Base-by-base conservation (phyloP, 768 basidiomycete species). In the Galerina marginata region DNA sequence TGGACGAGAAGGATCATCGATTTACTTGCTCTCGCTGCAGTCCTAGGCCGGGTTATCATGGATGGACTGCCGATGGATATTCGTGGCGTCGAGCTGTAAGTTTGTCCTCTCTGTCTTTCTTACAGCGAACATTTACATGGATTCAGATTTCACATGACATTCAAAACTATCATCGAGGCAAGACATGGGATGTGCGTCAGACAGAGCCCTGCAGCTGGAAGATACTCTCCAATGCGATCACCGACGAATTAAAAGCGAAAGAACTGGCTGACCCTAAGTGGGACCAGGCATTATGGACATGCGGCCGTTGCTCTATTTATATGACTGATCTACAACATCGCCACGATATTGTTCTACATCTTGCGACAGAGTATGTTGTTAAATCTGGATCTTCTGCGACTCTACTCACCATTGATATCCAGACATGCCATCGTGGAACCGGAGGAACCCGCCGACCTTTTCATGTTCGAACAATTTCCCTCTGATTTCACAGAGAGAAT, bases 31-130 rank as follows among this genome's bases (percentile, higher is more conserved):
- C 15, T 20, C 42, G 14, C 42, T 20, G 42, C 20, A 15, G 42
- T 5, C 20, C 15, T 15, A 20, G 20, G 42, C 14, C 42, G 42
- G 42, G 20, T 14, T 44, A 15, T 15, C 5, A 33, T 5, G 29
- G 29, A 33, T 44, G 42, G 15, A 26, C n/a, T 15, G 33, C 43
- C 33, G 15, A 36, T 5, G 54, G 11, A 9, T 55, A 55, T 36
- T 11, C 26, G 12, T 55, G 54, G 54, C 54, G 54, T 23, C 40
- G 33, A 37, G 54, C 44, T 20, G 42, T 55, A n/a, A 37, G 44
- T 55, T 14, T n/a, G 29, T 4, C 29, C 29, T 33, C 29, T 33
- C 29, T 7, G 7, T 33, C 29, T 7, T 33, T 7, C 29, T 33
- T 33, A 7, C 29, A 7, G 4, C 5, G 29, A 33, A 4, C 7